Evolutionary conservation across 2,329 filamentous ascomycete genomes (phyloP).

Genomic region (Canariomyces notabilis): DNA sequence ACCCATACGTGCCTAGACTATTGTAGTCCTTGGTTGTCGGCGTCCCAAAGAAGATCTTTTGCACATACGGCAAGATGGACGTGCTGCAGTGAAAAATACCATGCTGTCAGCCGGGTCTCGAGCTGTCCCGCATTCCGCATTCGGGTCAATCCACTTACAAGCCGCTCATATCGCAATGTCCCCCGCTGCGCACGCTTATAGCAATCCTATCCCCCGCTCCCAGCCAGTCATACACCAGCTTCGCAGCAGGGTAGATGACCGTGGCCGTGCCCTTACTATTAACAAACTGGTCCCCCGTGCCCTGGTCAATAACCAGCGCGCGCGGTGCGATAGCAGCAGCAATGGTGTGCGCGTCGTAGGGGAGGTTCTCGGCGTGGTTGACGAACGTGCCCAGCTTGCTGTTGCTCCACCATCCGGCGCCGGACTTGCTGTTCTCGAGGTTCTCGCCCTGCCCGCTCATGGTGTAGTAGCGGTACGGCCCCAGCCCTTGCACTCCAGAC

Average conservation of each 20-base stretch:
- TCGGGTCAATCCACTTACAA: conserved; percentile 33
- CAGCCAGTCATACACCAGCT: conserved; percentile 50
- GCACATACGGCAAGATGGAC: conserved; percentile 44
- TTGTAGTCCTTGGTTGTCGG: conserved; percentile 42
- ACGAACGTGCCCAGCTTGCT: conserved; percentile 47
- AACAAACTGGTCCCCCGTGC: conserved; percentile 43
- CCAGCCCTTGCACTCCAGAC: conserved; percentile 50
- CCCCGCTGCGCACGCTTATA: conserved; percentile 42
- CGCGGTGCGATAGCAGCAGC: conserved; percentile 54
- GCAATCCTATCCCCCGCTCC: conserved; percentile 46
- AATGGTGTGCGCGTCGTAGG: conserved; percentile 54
- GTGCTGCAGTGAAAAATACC: conserved; percentile 30
- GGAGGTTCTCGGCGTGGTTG: conserved; percentile 50
- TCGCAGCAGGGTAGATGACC: conserved; percentile 47
- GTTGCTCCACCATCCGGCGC: conserved; percentile 54
- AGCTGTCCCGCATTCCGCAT: neutral
- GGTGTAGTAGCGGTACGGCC: conserved; percentile 46
- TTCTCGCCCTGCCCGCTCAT: conserved; percentile 42
- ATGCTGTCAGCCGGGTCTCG: conserved; percentile 13
- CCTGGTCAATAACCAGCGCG: conserved; percentile 52
- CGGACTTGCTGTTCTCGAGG: conserved; percentile 46
- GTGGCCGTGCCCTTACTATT: conserved; percentile 46
- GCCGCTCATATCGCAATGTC: conserved; percentile 45
- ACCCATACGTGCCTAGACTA: conserved; percentile 39
- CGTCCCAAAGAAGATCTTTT: conserved; percentile 42